Evolutionary conservation across 176 grass and related monocot species (phyloP).

Genomic region (Aegilops umbellulata): DNA sequence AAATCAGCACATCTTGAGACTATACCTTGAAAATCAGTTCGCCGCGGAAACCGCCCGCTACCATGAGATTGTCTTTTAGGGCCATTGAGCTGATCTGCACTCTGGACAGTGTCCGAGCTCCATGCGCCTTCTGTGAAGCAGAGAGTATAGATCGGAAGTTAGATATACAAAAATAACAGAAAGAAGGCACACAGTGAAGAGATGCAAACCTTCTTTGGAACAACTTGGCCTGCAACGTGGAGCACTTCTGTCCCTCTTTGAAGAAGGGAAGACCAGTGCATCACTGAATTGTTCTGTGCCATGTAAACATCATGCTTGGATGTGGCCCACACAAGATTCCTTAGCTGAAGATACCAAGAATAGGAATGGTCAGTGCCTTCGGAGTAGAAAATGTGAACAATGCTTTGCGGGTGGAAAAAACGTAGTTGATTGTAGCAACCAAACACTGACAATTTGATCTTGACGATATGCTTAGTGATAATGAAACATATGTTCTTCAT

Average conservation of each 20-base stretch:
- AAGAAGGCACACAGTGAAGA: neutral
- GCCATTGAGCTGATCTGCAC: constrained; percentile 72
- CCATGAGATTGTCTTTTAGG: constrained; percentile 57
- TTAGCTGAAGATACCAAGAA: constrained; percentile 52
- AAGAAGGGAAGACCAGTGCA: constrained; percentile 77
- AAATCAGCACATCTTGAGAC: neutral
- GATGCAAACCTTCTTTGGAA: constrained; percentile 43
- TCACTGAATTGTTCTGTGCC: constrained; percentile 63
- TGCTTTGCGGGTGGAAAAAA: neutral
- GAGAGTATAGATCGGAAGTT: neutral
- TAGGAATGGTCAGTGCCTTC: constrained; percentile 20
- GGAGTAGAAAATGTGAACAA: neutral
- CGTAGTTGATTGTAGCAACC: neutral
- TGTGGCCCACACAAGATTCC: constrained; percentile 80
- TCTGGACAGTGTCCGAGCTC: constrained; percentile 48
- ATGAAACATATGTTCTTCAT: neutral
- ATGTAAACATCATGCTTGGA: constrained; percentile 94
- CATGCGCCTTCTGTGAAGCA: constrained; percentile 29
- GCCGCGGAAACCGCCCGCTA: constrained; percentile 67
- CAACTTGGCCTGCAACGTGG: constrained; percentile 37
- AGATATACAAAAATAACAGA: neutral
- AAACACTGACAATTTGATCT: neutral
- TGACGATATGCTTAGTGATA: neutral
- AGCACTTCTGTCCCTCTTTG: constrained; percentile 57
- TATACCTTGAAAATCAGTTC: constrained; percentile 83